Evolutionary conservation across 345 rosid genomes (phyloP), one percentile per base, ranked within the genome.

Genomic region (Eucalyptus melliodora): DNA sequence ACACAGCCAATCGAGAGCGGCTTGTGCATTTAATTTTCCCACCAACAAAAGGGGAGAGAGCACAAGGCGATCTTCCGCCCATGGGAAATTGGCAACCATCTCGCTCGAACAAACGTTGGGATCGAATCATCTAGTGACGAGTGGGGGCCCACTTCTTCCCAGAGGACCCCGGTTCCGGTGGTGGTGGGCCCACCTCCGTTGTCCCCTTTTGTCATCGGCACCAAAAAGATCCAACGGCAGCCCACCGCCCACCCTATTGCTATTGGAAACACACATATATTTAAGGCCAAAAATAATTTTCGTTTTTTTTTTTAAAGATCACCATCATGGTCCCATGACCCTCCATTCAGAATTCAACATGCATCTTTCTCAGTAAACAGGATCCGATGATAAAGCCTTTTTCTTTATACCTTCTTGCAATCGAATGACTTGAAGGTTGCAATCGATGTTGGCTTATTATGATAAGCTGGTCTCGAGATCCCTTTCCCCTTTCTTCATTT

Each of bases 401-500:
- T 2, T 1, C 5, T 72, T 34, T 27, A n/a, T 24, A 27, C 26
- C 3, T 5, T 72, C 26, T 34, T 3, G 26, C 3, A 2, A 72
- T 34, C 0, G 2, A 3, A 37, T 72, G 15, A 0, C 15, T 37
- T 3, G 26, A 72, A 72, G 8, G 27, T 1, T 69, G 4, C 7
- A 69, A 69, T 34, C 7, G 7, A 34, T 17, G 44, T 2, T 12
- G 13, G 2, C 10, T 69, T 34, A 7, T 17, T 5, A 69, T 69
- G 10, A 69, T 31, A 13, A 11, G 24, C 19, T 34, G 13, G 44
- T 72, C 82, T 19, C 1, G 14, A 72, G 44, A 34, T 17, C 26
- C 10, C 1, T 4, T 4, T 4, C 23, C 12, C 11, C 17, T 67
- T 67, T 8, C 5, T 34, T 72, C 44, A 17, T 72, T 9, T 17